phyloP scores from a whole-genome alignment of 2,329 filamentous ascomycete genomes.

The Trichoderma sp. region DNA sequence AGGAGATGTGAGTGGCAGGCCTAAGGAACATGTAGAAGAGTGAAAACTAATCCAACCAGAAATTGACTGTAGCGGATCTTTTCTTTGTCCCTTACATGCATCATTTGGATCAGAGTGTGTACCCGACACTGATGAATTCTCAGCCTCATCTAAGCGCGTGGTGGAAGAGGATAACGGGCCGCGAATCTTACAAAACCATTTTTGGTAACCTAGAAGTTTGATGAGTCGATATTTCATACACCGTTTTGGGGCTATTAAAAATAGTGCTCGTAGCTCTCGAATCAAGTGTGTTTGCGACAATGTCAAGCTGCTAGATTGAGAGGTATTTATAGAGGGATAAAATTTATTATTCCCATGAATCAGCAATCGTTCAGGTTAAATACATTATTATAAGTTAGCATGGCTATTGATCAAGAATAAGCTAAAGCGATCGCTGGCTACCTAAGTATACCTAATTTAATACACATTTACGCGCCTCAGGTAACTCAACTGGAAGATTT shows the following conservation, averaged over 20 bases:
- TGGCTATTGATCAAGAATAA: neutral
- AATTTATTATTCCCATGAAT: too few relatives aligned
- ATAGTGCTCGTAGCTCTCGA: neutral
- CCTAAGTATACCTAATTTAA: too few relatives aligned
- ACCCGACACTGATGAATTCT: neutral
- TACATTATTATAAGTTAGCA: neutral
- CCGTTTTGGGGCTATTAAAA: neutral
- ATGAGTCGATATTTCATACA: too few relatives aligned
- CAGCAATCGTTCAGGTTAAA: neutral
- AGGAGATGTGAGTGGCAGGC: slow-evolving; percentile 1
- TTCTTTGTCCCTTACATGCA: slow-evolving; percentile 14
- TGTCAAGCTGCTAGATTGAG: neutral
- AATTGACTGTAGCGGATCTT: neutral
- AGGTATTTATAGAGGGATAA: too few relatives aligned
- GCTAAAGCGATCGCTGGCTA: too few relatives aligned
- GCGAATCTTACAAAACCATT: neutral
- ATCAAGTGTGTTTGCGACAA: neutral
- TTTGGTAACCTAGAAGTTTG: neutral
- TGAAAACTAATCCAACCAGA: neutral
- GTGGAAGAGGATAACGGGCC: neutral
- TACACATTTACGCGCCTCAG: too few relatives aligned
- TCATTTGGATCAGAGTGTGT: neutral
- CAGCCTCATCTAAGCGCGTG: neutral
- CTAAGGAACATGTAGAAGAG: neutral
- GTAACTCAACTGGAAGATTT: too few relatives aligned